A percentile compares a stretch with the other conserved stretches of the same genome.
Conservation (phyloP, 2,329 filamentous ascomycete genomes). For the Penicillium sp. region DNA sequence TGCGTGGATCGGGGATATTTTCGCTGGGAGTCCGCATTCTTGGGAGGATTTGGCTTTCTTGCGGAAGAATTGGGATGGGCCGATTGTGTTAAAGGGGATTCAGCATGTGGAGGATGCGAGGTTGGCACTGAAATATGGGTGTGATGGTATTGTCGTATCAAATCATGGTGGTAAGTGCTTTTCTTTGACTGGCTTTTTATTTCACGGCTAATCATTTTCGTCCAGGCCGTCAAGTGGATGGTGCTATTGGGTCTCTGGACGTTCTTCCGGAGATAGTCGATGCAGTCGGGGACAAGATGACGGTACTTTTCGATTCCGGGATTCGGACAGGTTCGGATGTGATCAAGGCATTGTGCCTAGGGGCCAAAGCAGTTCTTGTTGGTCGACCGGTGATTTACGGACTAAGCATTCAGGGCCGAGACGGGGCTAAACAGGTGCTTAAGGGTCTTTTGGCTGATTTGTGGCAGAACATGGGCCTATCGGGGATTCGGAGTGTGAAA, state of each 20-base stretch:
- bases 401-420: slow-evolving; percentile 54
- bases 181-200: neutral
- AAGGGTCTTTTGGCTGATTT: slow-evolving; percentile 53
- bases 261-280: slow-evolving; percentile 61
- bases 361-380: slow-evolving; percentile 58
- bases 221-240: slow-evolving; percentile 50
- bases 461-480: slow-evolving; percentile 57
- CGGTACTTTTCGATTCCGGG: slow-evolving; percentile 53
- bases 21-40: slow-evolving; percentile 52
- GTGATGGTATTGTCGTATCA: slow-evolving; percentile 51
- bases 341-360: slow-evolving; percentile 53
- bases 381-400: slow-evolving; percentile 60
- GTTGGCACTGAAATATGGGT: slow-evolving; percentile 45
- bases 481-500: slow-evolving; percentile 46
- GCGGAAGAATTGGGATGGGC: slow-evolving; percentile 60
- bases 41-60: slow-evolving; percentile 64
- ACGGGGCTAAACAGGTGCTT: slow-evolving; percentile 54
- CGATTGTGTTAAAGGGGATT: slow-evolving; percentile 62
- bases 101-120: slow-evolving; percentile 51
- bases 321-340: slow-evolving; percentile 51
- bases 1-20: slow-evolving; percentile 55
- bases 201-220: neutral
- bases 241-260: slow-evolving; percentile 51
- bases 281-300: slow-evolving; percentile 51
- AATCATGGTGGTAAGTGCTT: slow-evolving; percentile 50